Conservation (phyloP, 164 flowering plant species). For the Berberis thunbergii region DNA sequence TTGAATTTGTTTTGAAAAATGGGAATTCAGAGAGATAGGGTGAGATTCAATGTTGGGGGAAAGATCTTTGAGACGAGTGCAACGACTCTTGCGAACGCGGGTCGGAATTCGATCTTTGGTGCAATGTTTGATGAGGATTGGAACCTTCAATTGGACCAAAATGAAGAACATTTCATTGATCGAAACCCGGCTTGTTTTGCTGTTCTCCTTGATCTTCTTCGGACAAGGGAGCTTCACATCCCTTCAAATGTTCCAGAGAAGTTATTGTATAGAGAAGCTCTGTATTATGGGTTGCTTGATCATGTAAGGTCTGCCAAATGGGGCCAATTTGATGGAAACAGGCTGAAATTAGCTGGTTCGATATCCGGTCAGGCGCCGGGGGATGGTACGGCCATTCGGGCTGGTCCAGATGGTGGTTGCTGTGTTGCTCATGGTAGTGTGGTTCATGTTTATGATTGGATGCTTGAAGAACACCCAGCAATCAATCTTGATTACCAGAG, state of each 20-base stretch:
- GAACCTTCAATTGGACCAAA: slow-evolving; percentile 25
- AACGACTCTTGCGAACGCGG: slow-evolving; percentile 78
- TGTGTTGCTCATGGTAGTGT: slow-evolving; percentile 80
- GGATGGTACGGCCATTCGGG: slow-evolving; percentile 79
- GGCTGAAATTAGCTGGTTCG: slow-evolving; percentile 35
- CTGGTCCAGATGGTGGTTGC: slow-evolving; percentile 82
- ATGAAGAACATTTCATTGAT: slow-evolving; percentile 53
- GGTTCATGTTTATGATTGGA: slow-evolving; percentile 87
- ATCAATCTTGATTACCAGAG: slow-evolving; percentile 67
- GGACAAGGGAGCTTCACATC: slow-evolving; percentile 62
- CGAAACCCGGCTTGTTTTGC: slow-evolving; percentile 76
- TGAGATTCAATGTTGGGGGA: slow-evolving; percentile 81
- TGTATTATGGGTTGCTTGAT: slow-evolving; percentile 63
- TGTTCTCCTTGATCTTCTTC: slow-evolving; percentile 72
- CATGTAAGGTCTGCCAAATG: slow-evolving; percentile 68
- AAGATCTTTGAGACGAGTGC: slow-evolving; percentile 69
- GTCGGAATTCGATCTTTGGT: slow-evolving; percentile 65
- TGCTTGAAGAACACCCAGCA: slow-evolving; percentile 65
- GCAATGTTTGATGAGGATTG: slow-evolving; percentile 73
- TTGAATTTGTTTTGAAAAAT: slow-evolving; percentile 16
- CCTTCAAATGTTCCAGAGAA: slow-evolving; percentile 51
- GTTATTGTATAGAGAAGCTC: slow-evolving; percentile 58
- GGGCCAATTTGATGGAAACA: slow-evolving; percentile 79
- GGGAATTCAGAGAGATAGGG: slow-evolving; percentile 49
- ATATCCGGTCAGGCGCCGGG: slow-evolving; percentile 68